Evolutionary conservation across 2,329 filamentous ascomycete species (phyloP).

Genomic region (Juglanconis juglandina): DNA sequence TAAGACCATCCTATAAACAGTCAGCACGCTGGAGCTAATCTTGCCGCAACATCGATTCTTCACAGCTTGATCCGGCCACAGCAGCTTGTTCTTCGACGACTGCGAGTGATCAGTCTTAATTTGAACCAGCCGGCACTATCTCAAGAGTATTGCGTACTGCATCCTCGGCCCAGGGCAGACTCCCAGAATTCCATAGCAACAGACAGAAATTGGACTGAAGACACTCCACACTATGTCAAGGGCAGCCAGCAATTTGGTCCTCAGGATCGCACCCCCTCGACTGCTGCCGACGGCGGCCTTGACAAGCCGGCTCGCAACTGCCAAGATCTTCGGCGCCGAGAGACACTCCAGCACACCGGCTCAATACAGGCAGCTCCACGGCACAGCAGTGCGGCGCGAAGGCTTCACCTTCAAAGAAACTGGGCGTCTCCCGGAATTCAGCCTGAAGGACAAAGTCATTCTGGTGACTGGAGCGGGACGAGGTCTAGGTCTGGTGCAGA

Average conservation of each 20-base stretch:
- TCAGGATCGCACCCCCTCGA: background rate
- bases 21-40: too few relatives aligned
- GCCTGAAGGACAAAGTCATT: constrained; percentile 68
- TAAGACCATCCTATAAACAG: too few relatives aligned
- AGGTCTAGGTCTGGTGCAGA: constrained; percentile 74
- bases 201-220: background rate
- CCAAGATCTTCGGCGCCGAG: background rate
- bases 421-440: constrained; percentile 65
- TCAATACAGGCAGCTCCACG: constrained; percentile 4
- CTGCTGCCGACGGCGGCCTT: background rate
- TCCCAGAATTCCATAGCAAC: background rate
- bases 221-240: constrained; percentile 7
- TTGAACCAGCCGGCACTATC: background rate
- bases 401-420: constrained; percentile 8
- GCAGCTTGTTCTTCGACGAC: background rate
- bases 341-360: background rate
- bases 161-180: background rate
- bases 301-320: background rate
- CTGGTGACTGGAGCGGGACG: constrained; percentile 74
- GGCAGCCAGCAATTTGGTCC: background rate
- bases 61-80: too few relatives aligned
- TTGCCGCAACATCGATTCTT: too few relatives aligned
- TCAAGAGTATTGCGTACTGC: background rate
- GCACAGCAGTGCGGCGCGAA: background rate
- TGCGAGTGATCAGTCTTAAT: background rate